Conservation (phyloP, 495 filamentous ascomycete genomes). For the Penicillium riverlandense region DNA sequence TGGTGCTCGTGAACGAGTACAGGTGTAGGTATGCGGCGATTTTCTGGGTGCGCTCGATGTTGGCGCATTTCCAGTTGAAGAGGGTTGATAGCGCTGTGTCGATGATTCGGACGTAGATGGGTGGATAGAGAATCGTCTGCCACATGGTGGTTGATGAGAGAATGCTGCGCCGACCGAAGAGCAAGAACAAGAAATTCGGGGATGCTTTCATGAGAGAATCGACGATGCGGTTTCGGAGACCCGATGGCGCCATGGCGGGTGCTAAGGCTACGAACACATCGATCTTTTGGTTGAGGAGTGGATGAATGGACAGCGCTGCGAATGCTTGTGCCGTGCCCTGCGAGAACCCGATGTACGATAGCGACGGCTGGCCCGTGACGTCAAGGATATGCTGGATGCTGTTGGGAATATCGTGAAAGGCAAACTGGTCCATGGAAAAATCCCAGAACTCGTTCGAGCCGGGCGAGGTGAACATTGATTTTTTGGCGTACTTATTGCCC, state of each 20-base stretch:
- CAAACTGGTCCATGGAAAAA: conserved; percentile 97
- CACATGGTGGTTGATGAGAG: conserved; percentile 93
- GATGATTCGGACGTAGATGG: conserved; percentile 84
- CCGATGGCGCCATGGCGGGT: conserved; percentile 90
- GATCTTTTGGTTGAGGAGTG: conserved; percentile 83
- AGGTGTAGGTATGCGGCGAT: conserved; percentile 94
- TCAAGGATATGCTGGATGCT: conserved; percentile 86
- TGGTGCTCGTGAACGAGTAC: conserved; percentile 93
- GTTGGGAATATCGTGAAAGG: conserved; percentile 94
- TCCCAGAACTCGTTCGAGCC: conserved; percentile 81
- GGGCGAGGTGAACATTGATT: conserved; percentile 67
- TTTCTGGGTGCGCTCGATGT: conserved; percentile 84
- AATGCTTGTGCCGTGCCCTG: conserved; percentile 97
- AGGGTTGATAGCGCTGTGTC: conserved; percentile 74
- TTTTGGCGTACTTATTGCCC: conserved; percentile 98
- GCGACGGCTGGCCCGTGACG: conserved; percentile 72
- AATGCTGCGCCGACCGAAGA: conserved; percentile 92
- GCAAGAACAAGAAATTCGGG: conserved; percentile 83
- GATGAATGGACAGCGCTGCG: conserved; percentile 89
- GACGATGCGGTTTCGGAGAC: conserved; percentile 81
- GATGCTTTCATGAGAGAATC: conserved; percentile 91
- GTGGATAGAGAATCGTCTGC: conserved; percentile 91
- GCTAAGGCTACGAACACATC: conserved; percentile 97
- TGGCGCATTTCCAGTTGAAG: conserved; percentile 83
- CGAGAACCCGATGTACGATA: conserved; percentile 95